phyloP scores from a whole-genome alignment of 192 early-diverging fungal genomes.

The Coemansia sp. region DNA sequence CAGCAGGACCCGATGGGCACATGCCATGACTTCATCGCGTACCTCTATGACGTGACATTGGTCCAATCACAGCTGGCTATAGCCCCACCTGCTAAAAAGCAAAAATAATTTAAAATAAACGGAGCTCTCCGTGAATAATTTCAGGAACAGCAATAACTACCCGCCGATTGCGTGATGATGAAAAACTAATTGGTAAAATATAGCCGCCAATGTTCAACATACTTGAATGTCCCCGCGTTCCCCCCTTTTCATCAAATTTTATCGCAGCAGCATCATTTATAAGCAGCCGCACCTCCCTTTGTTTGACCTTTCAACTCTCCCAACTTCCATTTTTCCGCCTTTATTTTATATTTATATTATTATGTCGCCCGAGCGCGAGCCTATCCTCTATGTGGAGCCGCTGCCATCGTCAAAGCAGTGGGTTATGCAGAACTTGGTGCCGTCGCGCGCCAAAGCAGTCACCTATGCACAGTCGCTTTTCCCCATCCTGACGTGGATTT shows the following conservation, averaged over 20 bases:
- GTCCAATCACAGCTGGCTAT: not conserved
- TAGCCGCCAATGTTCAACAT: not conserved
- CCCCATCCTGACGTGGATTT: constrained; percentile 51
- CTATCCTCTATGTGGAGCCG: constrained; percentile 41
- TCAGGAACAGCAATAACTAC: not conserved
- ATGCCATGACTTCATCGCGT: not conserved
- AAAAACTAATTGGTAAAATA: not conserved
- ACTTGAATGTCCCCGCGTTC: not conserved
- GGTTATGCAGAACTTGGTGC: constrained; percentile 30
- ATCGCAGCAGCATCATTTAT: not conserved
- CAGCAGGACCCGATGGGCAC: not conserved
- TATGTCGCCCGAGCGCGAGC: constrained; percentile 7
- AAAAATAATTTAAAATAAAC: not conserved
- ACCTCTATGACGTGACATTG: not conserved
- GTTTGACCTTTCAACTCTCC: not conserved
- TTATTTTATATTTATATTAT: not conserved
- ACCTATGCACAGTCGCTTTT: constrained; percentile 43
- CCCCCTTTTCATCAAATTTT: not conserved
- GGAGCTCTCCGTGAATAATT: not conserved
- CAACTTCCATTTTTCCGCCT: not conserved
- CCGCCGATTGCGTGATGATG: constrained; percentile 3
- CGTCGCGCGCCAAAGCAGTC: constrained; percentile 6
- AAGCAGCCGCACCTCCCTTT: not conserved
- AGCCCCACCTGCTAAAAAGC: not conserved
- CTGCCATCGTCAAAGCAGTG: constrained; percentile 40